Base-by-base conservation (phyloP, 2,329 filamentous ascomycete genomes). In the Balansia obtecta region DNA sequence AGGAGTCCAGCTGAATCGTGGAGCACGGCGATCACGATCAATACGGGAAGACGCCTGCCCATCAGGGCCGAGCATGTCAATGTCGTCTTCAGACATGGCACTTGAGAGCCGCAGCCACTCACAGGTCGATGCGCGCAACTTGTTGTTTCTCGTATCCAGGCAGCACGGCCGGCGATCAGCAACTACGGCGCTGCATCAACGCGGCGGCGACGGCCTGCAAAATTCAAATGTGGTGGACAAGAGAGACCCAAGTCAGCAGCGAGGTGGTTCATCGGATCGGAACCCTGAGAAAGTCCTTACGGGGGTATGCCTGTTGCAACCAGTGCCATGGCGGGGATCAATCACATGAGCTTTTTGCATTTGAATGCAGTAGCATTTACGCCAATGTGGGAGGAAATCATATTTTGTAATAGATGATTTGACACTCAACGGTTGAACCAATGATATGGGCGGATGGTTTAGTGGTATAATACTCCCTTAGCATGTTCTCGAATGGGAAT, bases 1-100 rank as follows among this genome's bases (percentile, higher is more conserved):
- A 1, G 71, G 68, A 50, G 75, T 80, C 77, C 77, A 81, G 61
- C 74, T 79, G 62, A 81, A 80, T 52, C 77, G 73, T 48, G 77
- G 76, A 33, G 69, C 67, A 48, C 69, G 66, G 54, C 67, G 61
- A 53, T 69, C 67, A 54, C 67, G 66, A 54, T 68, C 67, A 52
- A 68, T 61, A 49, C 63, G 63, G 46, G 59, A 56, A 48, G 59
- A 56, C 45, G 55, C 56, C 49, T 63, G 62, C 48, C 63, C 64
- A 53, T 69, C 66, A 45, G 61, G 60, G 60, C 61, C 65, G 54
- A 66, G 58, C 52, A 61, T 57, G 50, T 69, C 67, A 54, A 59
- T 55, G 54, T 69, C 67, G 55, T 69, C 67, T 52, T 69, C 67
- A 48, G 67, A 68, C 67, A 69, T 68, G 57, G 51, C 47, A 48